Evolutionary conservation across 768 basidiomycete genomes (phyloP), one percentile per base, ranked within the genome.

Genomic region (Boletus speciosus): DNA sequence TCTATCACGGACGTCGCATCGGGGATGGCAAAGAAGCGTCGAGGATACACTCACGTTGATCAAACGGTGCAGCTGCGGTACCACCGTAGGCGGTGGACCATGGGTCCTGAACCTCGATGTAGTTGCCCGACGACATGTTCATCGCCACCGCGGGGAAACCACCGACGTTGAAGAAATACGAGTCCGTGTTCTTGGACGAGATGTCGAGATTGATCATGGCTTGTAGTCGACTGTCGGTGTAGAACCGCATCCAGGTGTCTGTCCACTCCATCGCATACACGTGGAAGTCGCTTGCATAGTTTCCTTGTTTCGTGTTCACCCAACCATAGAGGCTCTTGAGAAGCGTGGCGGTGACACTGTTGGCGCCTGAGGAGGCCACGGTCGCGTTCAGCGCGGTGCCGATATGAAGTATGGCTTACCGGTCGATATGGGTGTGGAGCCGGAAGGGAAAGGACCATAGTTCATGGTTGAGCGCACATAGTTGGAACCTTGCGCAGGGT

Each of bases 181-280:
- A 74, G 63, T 77, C 75, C 1, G 73, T 70, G 47, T 67, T 67
- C 56, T 68, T 73, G 52, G 69, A 68, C n/a, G 70, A 61, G 60
- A 83, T 73, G 51, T 74, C 66, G 59, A 82, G 68, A 47, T 79
- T 73, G 59, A 85, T 74, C 72, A 79, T 78, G 52, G 79, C 78
- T 57, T 71, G 55, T 29, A 84, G 72, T 48, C 79, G 72, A 36
- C 66, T 71, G 69, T 85, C 83, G 47, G 80, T 75, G 65, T 82
- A 80, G 58, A 78, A 73, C 49, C 76, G 76, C 67, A 85, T 76
- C 71, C 77, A 83, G 29, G 71, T 66, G 12, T 74, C 75, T 16
- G 80, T 84, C 84, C 83, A 85, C 61, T 85, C 83, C 52, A 85
- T 62, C 19, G 78, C 74, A 55, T 80, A 85, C 5, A 75, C 76